These are phyloP conservation scores for Teratosphaeria zuluensis DNA, from an alignment of 2,329 filamentous ascomycete species.

Conservation along the genomic window DNA sequence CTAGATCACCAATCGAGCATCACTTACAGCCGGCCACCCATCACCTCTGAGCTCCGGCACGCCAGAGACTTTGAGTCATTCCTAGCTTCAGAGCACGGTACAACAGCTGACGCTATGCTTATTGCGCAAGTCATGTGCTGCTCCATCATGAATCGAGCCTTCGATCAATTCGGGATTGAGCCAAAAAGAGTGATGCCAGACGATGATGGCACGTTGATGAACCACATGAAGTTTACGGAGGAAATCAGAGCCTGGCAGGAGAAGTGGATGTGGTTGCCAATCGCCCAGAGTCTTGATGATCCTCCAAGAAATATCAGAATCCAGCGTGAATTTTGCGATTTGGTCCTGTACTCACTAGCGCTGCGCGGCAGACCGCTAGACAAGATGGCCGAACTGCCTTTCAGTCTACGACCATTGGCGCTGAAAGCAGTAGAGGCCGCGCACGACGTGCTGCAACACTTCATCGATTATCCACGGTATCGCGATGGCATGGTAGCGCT, in stretches of 20 bases:
- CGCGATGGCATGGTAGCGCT: constrained; percentile 5
- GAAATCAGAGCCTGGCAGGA: not conserved
- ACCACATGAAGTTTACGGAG: not conserved
- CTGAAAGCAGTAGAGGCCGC: not conserved
- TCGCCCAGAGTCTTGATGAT: not conserved
- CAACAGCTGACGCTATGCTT: not conserved
- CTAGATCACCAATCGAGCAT: not conserved
- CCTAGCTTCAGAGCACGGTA: not conserved
- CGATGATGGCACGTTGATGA: not conserved
- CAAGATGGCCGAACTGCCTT: not conserved
- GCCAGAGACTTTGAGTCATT: not conserved
- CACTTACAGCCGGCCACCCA: not conserved
- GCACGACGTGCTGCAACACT: not conserved
- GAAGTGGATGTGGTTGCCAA: not conserved
- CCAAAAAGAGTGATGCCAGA: not conserved
- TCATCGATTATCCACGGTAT: not conserved
- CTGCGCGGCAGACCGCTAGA: not conserved
- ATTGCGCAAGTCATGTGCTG: not conserved
- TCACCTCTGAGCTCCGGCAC: not conserved
- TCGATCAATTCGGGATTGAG: not conserved
- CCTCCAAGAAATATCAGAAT: not conserved
- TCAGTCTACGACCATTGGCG: not conserved
- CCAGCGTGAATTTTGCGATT: not conserved
- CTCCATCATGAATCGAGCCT: not conserved
- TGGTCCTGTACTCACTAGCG: not conserved